Conservation (phyloP, 352 stramenopile genomes). For the Phytophthora ramorum region DNA sequence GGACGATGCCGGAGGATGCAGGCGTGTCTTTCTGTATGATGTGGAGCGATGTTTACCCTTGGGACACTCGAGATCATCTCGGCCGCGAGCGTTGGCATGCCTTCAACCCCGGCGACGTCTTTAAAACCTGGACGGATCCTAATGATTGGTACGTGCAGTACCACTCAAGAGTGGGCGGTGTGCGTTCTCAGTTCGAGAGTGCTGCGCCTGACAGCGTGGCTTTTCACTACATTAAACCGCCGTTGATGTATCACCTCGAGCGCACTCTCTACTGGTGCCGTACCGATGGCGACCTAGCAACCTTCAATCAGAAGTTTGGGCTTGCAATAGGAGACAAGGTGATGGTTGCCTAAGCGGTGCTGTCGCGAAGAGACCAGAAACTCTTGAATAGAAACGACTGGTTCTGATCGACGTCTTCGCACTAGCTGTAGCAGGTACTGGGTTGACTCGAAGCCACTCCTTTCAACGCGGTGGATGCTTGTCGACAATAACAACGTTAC, state of each 20-base stretch:
- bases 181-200: slow-evolving; percentile 49
- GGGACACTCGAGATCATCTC: slow-evolving; percentile 70
- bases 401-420: no score
- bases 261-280: slow-evolving; percentile 73
- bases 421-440: no score
- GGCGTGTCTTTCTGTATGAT: slow-evolving; percentile 85
- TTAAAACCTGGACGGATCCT: slow-evolving; percentile 38
- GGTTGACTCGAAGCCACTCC: background rate
- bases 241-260: slow-evolving; percentile 79
- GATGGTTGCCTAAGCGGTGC: slow-evolving; percentile 8
- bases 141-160: slow-evolving; percentile 73
- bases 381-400: no score
- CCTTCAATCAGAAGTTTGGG: slow-evolving; percentile 58
- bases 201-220: slow-evolving; percentile 67
- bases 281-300: slow-evolving; percentile 38
- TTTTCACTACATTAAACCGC: slow-evolving; percentile 73
- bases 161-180: slow-evolving; percentile 62
- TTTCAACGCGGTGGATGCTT: background rate
- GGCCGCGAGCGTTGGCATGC: slow-evolving; percentile 81
- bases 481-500: no score
- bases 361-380: no score
- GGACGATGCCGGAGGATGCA: slow-evolving; percentile 73
- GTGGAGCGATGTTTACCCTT: slow-evolving; percentile 71
- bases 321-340: slow-evolving; percentile 53
- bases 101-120: slow-evolving; percentile 54